phyloP scores from a whole-genome alignment of 768 basidiomycete species.

The Lactarius tabidus region DNA sequence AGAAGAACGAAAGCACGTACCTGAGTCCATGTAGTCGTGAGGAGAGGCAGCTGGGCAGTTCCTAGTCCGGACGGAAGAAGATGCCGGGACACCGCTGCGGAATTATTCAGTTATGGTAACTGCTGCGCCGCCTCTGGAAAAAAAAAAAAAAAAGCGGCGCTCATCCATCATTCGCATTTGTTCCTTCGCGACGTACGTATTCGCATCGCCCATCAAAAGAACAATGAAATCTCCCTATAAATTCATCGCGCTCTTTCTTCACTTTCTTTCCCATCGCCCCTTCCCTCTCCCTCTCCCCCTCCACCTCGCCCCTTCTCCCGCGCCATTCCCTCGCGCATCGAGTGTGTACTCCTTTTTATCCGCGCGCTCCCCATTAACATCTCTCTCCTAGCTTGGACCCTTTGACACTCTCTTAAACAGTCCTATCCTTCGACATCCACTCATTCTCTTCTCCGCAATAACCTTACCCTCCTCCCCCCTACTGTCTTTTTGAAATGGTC shows the following conservation, averaged over 20 bases:
- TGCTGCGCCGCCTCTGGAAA: neutral
- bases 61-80: neutral
- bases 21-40: slow-evolving; percentile 16
- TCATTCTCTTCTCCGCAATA: slow-evolving; percentile 28
- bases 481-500: slow-evolving; percentile 30
- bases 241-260: neutral
- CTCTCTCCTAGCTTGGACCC: neutral
- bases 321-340: slow-evolving; percentile 1
- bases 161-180: too few species aligned
- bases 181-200: neutral
- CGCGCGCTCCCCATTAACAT: neutral
- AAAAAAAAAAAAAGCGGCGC: too few species aligned
- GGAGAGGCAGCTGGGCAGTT: neutral
- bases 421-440: slow-evolving; percentile 15
- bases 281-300: neutral
- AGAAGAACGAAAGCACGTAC: slow-evolving; percentile 22
- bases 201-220: neutral
- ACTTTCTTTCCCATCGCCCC: neutral
- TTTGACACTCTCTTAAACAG: slow-evolving; percentile 17
- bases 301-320: neutral
- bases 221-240: neutral
- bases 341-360: slow-evolving; percentile 1
- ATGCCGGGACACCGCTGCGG: neutral
- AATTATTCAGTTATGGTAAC: neutral
- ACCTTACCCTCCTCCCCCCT: slow-evolving; percentile 18